Evolutionary conservation across 371 early-diverging fungal genomes (phyloP).

Genomic region (Mucor piriformis): DNA sequence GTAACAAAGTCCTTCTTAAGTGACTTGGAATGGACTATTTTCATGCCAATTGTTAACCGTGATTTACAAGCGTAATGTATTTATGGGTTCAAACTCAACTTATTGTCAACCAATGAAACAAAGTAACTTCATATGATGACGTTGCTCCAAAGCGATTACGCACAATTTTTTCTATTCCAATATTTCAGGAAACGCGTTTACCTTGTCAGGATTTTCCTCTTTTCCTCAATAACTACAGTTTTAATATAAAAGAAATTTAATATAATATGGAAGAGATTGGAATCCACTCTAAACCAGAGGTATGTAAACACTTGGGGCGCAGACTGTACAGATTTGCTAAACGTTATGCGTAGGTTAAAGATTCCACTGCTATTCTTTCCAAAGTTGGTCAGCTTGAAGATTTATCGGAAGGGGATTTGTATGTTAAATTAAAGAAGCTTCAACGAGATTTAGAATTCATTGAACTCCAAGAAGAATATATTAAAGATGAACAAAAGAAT

Average conservation of each 20-base stretch:
- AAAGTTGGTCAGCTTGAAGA: slow-evolving; percentile 51
- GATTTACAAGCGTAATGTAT: too few species aligned
- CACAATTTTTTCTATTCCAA: too few species aligned
- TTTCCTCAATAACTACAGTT: too few species aligned
- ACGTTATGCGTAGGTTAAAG: slow-evolving; percentile 23
- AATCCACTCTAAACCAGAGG: slow-evolving; percentile 38
- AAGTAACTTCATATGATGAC: too few species aligned
- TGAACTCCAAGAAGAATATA: slow-evolving; percentile 98
- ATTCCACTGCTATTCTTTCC: slow-evolving; percentile 23
- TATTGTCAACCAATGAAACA: too few species aligned
- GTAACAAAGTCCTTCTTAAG: too few species aligned
- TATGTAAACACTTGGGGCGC: slow-evolving; percentile 3
- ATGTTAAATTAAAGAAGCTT: slow-evolving; percentile 92
- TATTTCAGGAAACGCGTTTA: too few species aligned
- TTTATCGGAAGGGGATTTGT: slow-evolving; percentile 81
- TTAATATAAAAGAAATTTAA: neutral
- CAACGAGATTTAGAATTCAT: slow-evolving; percentile 96
- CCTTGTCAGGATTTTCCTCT: too few species aligned
- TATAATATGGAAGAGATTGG: slow-evolving; percentile 50
- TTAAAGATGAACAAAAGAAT: slow-evolving; percentile 98
- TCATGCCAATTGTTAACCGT: too few species aligned
- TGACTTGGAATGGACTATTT: too few species aligned
- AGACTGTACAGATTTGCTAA: neutral
- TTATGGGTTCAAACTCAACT: too few species aligned
- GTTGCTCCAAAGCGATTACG: too few species aligned